These are phyloP conservation scores for Pichia sporocuriosa DNA, from an alignment of 805 yeast genomes.

Conservation along the genomic window DNA sequence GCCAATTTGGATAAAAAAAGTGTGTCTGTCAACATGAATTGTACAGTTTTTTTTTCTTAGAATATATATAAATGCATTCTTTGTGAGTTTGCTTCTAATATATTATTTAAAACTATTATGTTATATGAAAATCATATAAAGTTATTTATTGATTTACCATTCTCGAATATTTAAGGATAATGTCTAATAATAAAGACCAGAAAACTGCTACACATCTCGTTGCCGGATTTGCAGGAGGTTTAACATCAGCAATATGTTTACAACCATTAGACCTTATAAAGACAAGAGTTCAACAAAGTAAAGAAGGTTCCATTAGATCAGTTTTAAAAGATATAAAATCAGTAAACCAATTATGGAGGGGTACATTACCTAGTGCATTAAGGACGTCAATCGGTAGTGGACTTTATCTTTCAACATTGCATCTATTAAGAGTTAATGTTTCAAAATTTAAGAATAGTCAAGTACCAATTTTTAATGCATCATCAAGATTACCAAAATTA, in stretches of 20 bases:
- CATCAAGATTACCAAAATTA: conserved; percentile 61
- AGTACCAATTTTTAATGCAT: conserved; percentile 5
- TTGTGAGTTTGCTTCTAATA: too few relatives aligned
- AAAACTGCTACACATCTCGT: conserved; percentile 45
- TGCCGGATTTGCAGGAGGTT: conserved; percentile 83
- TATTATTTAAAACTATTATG: neutral
- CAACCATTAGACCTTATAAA: conserved; percentile 89
- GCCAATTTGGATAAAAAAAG: too few relatives aligned
- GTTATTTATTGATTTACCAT: neutral
- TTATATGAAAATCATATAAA: neutral
- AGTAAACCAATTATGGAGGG: conserved; percentile 72
- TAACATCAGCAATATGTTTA: conserved; percentile 67
- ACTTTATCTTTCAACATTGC: conserved; percentile 68
- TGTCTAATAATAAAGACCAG: conserved; percentile 7
- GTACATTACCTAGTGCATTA: conserved; percentile 84
- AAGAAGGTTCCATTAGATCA: conserved; percentile 26
- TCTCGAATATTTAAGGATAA: neutral
- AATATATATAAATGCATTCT: too few relatives aligned
- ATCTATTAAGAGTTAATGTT: conserved; percentile 48
- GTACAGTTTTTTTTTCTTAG: too few relatives aligned
- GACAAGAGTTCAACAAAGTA: conserved; percentile 72
- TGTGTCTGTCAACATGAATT: too few relatives aligned
- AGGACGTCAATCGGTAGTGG: conserved; percentile 91
- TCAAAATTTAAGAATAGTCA: conserved; percentile 27
- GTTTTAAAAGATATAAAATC: conserved; percentile 36